Conservation (phyloP, 2,329 filamentous ascomycete species). For the Calonectria pseudoreteaudii region DNA sequence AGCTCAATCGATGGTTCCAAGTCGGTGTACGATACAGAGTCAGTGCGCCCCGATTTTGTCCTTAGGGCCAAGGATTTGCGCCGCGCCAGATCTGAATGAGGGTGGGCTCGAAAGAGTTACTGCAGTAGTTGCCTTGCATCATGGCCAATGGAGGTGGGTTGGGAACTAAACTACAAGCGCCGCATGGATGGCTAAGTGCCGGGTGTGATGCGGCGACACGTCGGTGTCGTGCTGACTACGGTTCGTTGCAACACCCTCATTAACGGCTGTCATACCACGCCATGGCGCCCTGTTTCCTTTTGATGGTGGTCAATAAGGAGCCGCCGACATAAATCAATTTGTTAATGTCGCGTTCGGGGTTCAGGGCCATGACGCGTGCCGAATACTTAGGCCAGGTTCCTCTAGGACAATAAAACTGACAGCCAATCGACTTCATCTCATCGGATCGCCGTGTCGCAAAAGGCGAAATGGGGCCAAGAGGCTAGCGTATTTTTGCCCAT, state of each 20-base stretch:
- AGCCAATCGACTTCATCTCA: slow-evolving; percentile 32
- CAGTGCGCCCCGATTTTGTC: slow-evolving; percentile 4
- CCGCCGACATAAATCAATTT: background rate
- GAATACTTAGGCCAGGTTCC: slow-evolving; percentile 6
- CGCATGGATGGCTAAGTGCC: slow-evolving; percentile 18
- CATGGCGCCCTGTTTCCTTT: slow-evolving; percentile 1
- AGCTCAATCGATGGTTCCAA: background rate
- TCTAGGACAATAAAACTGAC: background rate
- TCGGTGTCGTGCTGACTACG: slow-evolving; percentile 21
- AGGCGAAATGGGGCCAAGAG: slow-evolving; percentile 31
- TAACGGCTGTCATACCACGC: background rate
- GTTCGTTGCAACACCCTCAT: slow-evolving; percentile 1
- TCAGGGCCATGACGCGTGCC: slow-evolving; percentile 24
- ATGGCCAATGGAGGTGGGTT: slow-evolving; percentile 8
- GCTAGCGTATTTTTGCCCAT: slow-evolving; percentile 27
- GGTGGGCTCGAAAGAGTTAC: slow-evolving; percentile 18
- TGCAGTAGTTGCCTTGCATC: slow-evolving; percentile 24
- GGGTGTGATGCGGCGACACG: slow-evolving; percentile 15
- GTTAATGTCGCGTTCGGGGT: background rate
- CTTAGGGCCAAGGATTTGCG: slow-evolving; percentile 10
- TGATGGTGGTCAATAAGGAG: background rate
- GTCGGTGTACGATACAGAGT: slow-evolving; percentile 17
- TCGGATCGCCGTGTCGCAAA: slow-evolving; percentile 32
- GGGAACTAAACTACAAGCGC: slow-evolving; percentile 15
- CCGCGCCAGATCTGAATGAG: slow-evolving; percentile 20